Conservation (phyloP, 257 asterid genomes). For the Solanum bulbocastanum region DNA sequence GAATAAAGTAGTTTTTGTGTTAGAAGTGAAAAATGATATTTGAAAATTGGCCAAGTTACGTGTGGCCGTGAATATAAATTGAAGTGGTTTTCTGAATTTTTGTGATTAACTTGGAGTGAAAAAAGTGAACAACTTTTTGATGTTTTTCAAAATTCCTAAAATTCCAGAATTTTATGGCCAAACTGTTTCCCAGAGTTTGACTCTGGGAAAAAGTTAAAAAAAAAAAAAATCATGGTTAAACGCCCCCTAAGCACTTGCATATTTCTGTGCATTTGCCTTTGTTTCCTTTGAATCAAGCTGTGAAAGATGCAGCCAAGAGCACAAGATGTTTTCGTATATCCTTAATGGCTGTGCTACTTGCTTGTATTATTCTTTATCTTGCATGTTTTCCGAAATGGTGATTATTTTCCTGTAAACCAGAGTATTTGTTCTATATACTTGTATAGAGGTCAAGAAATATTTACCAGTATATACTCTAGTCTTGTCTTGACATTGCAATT, state of each 20-base stretch:
- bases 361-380: neutral
- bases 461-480: neutral
- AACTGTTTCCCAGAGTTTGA: neutral
- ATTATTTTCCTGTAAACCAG: neutral
- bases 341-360: neutral
- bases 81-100: neutral
- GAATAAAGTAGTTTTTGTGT: neutral
- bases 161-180: neutral
- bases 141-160: neutral
- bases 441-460: neutral
- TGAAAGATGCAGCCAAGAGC: neutral
- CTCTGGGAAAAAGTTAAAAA: neutral
- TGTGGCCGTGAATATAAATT: neutral
- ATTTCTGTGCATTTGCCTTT: neutral
- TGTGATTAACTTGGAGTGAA: neutral
- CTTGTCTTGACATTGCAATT: neutral
- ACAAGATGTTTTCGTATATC: neutral
- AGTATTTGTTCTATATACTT: neutral
- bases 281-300: neutral
- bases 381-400: neutral
- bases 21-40: neutral
- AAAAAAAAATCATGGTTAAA: neutral
- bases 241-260: neutral
- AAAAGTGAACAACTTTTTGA: neutral
- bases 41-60: neutral